phyloP scores from a whole-genome alignment of 768 basidiomycete species.

The Hericium rajendrae region DNA sequence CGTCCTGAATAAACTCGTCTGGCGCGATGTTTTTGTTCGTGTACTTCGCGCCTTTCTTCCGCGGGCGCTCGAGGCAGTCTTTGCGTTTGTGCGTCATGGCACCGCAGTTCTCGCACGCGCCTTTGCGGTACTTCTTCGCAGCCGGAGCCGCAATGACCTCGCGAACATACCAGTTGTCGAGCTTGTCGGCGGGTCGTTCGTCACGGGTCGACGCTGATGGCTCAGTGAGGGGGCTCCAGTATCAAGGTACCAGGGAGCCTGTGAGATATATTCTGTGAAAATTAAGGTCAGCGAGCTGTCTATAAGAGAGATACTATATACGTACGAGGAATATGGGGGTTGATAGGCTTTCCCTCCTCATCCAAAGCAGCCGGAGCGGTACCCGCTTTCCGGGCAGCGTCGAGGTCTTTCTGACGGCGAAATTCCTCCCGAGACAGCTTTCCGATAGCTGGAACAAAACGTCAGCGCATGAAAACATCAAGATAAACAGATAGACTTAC shows the following conservation, averaged over 20 bases:
- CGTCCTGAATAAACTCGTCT: constrained; percentile 83
- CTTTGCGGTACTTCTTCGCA: constrained; percentile 94
- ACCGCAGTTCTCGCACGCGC: constrained; percentile 98
- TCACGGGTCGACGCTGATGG: constrained; percentile 75
- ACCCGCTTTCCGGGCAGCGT: constrained; percentile 96
- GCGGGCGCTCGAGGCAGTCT: constrained; percentile 94
- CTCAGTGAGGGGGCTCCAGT: constrained; percentile 88
- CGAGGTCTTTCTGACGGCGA: constrained; percentile 90
- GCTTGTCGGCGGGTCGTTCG: constrained; percentile 56
- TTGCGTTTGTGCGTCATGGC: constrained; percentile 86
- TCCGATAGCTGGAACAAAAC: constrained; percentile 34
- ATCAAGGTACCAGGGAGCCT: constrained; percentile 98
- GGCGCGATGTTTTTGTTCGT: constrained; percentile 84
- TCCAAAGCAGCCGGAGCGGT: constrained; percentile 95
- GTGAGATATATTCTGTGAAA: constrained; percentile 84
- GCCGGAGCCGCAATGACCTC: constrained; percentile 72
- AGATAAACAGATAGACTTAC: constrained; percentile 1
- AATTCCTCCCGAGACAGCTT: constrained; percentile 94
- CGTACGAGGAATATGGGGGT: constrained; percentile 97
- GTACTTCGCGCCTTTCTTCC: constrained; percentile 92
- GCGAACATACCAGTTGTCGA: constrained; percentile 89
- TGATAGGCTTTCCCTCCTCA: constrained; percentile 91
- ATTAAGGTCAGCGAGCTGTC: not conserved
- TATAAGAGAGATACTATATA: constrained; percentile 4
- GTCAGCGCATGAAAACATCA: not conserved